A percentile compares a stretch with the other conserved stretches of the same genome.
Conservation (phyloP, 1,139 yeast species). For the Arxiozyma heterogenica region DNA sequence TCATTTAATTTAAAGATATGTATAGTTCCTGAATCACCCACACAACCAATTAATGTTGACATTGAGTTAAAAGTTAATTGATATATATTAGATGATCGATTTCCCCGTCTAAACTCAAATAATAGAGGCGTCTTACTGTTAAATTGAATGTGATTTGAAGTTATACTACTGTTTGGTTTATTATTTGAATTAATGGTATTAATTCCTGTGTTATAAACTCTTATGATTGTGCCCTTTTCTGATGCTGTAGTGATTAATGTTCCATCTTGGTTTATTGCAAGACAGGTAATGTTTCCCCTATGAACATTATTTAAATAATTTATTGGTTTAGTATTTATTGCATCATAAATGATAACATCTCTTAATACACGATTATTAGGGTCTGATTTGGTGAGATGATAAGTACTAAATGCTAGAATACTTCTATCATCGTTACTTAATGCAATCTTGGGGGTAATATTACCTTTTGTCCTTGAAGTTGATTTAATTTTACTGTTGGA, state of each 20-base stretch:
- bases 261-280: conserved; percentile 40
- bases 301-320: conserved; percentile 39
- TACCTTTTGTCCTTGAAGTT: conserved; percentile 7
- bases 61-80: conserved; percentile 47
- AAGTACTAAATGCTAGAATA: conserved; percentile 25
- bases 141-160: conserved; percentile 4
- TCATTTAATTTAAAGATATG: conserved; percentile 47
- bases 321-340: conserved; percentile 46
- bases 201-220: conserved; percentile 39
- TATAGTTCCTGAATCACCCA: conserved; percentile 58
- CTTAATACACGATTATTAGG: conserved; percentile 16
- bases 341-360: conserved; percentile 44
- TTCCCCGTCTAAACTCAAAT: conserved; percentile 60
- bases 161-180: too few relatives aligned
- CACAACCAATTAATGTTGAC: conserved; percentile 49
- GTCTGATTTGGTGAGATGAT: conserved; percentile 14
- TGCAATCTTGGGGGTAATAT: conserved; percentile 17
- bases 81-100: conserved; percentile 49
- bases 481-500: background rate
- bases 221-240: conserved; percentile 59
- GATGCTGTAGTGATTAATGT: conserved; percentile 58
- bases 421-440: conserved; percentile 28
- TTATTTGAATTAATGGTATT: background rate
- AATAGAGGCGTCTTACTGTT: conserved; percentile 27
- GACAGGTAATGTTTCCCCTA: conserved; percentile 22